Percentiles rank a stretch among this genome's conserved stretches.
Conservation (phyloP, 2,329 filamentous ascomycete species). For the Colletotrichum australisinense region DNA sequence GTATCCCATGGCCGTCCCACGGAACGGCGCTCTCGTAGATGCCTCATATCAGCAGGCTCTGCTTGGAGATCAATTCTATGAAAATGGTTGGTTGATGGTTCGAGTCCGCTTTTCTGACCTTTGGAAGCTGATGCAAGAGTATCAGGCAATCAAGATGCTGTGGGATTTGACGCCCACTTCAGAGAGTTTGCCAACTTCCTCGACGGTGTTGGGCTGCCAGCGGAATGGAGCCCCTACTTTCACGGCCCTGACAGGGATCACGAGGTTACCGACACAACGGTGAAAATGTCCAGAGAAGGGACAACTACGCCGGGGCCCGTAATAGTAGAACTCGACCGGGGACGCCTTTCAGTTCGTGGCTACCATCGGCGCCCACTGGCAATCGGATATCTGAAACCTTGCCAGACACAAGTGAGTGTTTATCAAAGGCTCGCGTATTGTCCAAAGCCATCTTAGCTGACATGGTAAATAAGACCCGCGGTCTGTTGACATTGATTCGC, state of each 20-base stretch:
- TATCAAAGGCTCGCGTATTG: background rate
- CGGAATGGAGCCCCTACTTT: conserved; percentile 53
- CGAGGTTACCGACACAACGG: conserved; percentile 38
- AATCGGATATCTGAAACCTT: conserved; percentile 41
- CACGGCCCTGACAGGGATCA: conserved; percentile 41
- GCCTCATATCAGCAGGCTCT: conserved; percentile 42
- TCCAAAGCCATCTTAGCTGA: background rate
- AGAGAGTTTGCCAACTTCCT: conserved; percentile 51
- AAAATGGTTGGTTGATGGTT: conserved; percentile 34
- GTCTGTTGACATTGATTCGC: conserved; percentile 36
- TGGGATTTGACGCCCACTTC: conserved; percentile 47
- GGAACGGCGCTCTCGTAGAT: conserved; percentile 22
- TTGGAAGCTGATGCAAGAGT: background rate
- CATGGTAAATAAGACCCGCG: conserved; percentile 23
- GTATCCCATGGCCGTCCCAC: conserved; percentile 24
- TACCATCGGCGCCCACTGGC: conserved; percentile 48
- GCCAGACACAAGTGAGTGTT: conserved; percentile 38
- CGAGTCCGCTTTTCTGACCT: background rate
- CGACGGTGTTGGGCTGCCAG: conserved; percentile 49
- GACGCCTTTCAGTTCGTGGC: conserved; percentile 51
- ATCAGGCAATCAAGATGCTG: conserved; percentile 19
- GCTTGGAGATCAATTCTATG: conserved; percentile 39
- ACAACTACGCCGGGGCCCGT: conserved; percentile 25
- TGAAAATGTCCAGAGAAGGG: conserved; percentile 34
- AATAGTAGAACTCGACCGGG: conserved; percentile 40